Base-by-base conservation (phyloP, 164 flowering plant genomes). In the Tetracentron sinense region DNA sequence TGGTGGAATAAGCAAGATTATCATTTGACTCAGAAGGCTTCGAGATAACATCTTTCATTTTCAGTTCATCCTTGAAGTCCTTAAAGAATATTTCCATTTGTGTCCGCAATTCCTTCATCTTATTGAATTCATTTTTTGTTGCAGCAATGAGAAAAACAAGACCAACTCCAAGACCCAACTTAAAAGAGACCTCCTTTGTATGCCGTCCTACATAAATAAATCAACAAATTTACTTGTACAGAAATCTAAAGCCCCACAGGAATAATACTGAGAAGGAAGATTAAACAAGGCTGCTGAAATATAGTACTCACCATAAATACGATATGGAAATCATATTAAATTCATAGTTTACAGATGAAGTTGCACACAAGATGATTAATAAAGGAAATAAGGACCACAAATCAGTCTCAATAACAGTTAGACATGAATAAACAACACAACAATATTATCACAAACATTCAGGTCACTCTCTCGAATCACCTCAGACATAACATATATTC, bases 81-180 rank as follows among this genome's bases (percentile, higher is more conserved):
- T 77, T 73, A 48, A 87, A 68, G 54, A 82, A 63, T 11, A 27
- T 35, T 66, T 87, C 88, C 79, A 84, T 77, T 69, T 84, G 77
- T n/a, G 44, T 65, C 42, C 77, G 70, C 64, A 85, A 56, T 58
- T 81, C 83, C 17, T 42, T 68, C 79, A 85, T 81, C 70, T 82
- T 80, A 42, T 65, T 49, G 38, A 83, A 74, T 61, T 89, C 89
- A 62, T 67, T 77, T 72, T 74, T 89, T 46, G 76, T 71, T 2
- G 77, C 62, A 46, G 81, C 82, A 35, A 80, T 53, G 1, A 89
- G 82, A 62, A 69, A 79, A 31, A 78, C 50, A 14, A 89, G 69
- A 67, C 82, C 80, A 56, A 82, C 74, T n/a, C 83, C 90, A 51
- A 82, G 64, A 56, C 85, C 91, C 51, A 85, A 21, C 49, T 76